phyloP scores from a whole-genome alignment of 352 stramenopile species.

The Pythium dissimile region DNA sequence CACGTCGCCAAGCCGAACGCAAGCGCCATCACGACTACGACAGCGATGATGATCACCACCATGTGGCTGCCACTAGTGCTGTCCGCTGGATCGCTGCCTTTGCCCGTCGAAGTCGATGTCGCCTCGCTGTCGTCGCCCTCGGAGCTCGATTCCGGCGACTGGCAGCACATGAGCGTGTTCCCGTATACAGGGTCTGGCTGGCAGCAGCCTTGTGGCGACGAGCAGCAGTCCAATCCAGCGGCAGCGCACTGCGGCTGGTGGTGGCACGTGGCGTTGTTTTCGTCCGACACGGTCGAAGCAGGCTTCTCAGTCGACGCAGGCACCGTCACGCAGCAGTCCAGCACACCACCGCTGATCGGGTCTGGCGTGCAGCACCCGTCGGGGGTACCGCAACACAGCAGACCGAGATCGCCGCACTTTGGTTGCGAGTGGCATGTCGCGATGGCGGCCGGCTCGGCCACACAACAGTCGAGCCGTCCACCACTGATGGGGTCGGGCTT shows the following conservation, averaged over 20 bases:
- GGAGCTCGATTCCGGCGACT: constrained; percentile 7
- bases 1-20: constrained; percentile 45
- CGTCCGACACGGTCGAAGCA: constrained; percentile 8
- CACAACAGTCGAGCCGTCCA: constrained; percentile 40
- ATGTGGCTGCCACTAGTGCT: constrained; percentile 27
- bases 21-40: constrained; percentile 35
- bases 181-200: constrained; percentile 16
- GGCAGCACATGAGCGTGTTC: constrained; percentile 29
- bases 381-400: constrained; percentile 40
- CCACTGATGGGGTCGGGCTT: constrained; percentile 24
- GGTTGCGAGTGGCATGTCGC: constrained; percentile 31
- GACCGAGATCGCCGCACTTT: constrained; percentile 32
- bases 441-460: not conserved
- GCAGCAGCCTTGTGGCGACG: constrained; percentile 27
- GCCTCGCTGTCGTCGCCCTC: constrained; percentile 22
- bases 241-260: constrained; percentile 31
- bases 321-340: constrained; percentile 39
- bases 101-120: constrained; percentile 20
- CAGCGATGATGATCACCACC: constrained; percentile 34
- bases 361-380: constrained; percentile 39
- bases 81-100: not conserved
- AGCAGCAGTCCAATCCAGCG: constrained; percentile 34
- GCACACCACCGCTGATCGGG: constrained; percentile 23
- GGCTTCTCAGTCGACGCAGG: not conserved
- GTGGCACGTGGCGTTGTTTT: constrained; percentile 23